Conservation (phyloP, 768 basidiomycete genomes). For the Kwoniella newhampshirensis region DNA sequence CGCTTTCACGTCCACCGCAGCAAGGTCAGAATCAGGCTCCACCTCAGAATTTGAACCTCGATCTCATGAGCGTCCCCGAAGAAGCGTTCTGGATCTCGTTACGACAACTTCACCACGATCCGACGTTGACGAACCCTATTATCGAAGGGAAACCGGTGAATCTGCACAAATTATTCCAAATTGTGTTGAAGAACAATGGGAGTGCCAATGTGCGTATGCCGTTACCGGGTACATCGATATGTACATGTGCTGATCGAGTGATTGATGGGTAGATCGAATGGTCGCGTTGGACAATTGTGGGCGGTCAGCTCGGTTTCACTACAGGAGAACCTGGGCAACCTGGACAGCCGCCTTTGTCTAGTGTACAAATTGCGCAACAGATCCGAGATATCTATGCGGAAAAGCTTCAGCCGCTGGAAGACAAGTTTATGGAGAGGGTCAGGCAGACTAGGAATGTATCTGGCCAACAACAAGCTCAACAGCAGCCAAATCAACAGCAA, state of each 20-base stretch:
- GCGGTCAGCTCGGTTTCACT: slow-evolving; percentile 30
- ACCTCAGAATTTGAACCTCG: slow-evolving; percentile 21
- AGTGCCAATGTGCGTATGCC: slow-evolving; percentile 26
- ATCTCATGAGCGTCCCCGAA: slow-evolving; percentile 20
- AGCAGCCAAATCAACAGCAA: slow-evolving; percentile 18
- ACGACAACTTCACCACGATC: slow-evolving; percentile 14
- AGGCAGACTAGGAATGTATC: slow-evolving; percentile 18
- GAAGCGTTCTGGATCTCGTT: slow-evolving; percentile 14
- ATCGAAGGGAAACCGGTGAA: slow-evolving; percentile 32
- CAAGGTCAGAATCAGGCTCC: slow-evolving; percentile 9
- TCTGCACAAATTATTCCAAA: slow-evolving; percentile 31
- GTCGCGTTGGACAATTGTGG: slow-evolving; percentile 24
- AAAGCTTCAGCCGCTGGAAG: slow-evolving; percentile 26
- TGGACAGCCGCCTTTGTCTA: slow-evolving; percentile 18
- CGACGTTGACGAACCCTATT: slow-evolving; percentile 21
- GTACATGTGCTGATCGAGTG: slow-evolving; percentile 3
- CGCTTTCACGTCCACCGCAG: slow-evolving; percentile 6
- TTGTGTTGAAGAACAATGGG: slow-evolving; percentile 39
- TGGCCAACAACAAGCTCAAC: slow-evolving; percentile 1
- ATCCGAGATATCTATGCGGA: slow-evolving; percentile 21
- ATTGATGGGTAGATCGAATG: slow-evolving; percentile 21
- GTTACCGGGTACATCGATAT: not conserved
- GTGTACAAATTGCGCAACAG: slow-evolving; percentile 24
- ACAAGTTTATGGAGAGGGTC: slow-evolving; percentile 25
- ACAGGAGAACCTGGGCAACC: slow-evolving; percentile 9